Evolutionary conservation across 805 yeast genomes (phyloP).

Genomic region (Candida andamanensis): DNA sequence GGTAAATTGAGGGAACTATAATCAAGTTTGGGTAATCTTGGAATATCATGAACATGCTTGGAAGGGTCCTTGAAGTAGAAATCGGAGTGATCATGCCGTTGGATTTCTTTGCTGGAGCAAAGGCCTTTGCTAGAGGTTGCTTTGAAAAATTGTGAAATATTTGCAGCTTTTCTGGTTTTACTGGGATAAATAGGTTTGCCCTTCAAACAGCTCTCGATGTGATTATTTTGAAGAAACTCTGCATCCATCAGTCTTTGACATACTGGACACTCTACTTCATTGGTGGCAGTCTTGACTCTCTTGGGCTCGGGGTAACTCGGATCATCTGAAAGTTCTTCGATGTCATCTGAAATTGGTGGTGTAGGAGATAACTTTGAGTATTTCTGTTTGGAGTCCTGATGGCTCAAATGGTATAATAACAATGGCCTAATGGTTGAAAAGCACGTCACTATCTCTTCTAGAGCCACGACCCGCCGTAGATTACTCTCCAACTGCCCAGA

Average conservation of each 20-base stretch:
- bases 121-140: background rate
- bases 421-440: slow-evolving; percentile 32
- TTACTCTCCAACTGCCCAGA: slow-evolving; percentile 65
- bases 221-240: slow-evolving; percentile 50
- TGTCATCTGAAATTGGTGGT: slow-evolving; percentile 1
- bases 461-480: slow-evolving; percentile 56
- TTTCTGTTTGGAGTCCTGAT: background rate
- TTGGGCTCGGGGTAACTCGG: slow-evolving; percentile 1
- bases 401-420: slow-evolving; percentile 5
- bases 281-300: slow-evolving; percentile 10
- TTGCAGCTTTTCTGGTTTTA: slow-evolving; percentile 2
- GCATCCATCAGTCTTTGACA: slow-evolving; percentile 54
- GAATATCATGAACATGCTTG: slow-evolving; percentile 24
- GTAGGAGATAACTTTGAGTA: background rate
- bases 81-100: slow-evolving; percentile 14
- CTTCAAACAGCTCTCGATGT: slow-evolving; percentile 57
- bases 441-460: slow-evolving; percentile 67
- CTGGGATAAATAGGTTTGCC: slow-evolving; percentile 19
- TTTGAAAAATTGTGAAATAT: slow-evolving; percentile 30
- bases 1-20: slow-evolving; percentile 53
- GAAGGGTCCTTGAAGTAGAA: slow-evolving; percentile 27
- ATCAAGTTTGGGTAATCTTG: slow-evolving; percentile 59
- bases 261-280: slow-evolving; percentile 60
- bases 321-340: too few relatives aligned
- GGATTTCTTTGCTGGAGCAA: background rate